Conservation (phyloP, 768 basidiomycete genomes). For the Agrocybe pediades region DNA sequence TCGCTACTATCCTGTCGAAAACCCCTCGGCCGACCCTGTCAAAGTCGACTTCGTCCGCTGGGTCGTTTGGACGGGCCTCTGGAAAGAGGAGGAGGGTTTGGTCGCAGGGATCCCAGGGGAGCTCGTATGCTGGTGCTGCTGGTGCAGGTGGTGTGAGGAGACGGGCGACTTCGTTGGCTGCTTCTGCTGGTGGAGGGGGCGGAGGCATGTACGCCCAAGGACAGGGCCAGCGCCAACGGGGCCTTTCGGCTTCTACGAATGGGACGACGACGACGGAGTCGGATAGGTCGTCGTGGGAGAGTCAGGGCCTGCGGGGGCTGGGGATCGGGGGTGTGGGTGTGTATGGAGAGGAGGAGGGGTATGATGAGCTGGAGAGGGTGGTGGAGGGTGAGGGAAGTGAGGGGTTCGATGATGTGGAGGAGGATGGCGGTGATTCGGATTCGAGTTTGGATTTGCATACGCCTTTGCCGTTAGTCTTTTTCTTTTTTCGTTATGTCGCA, state of each 20-base stretch:
- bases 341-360: background rate
- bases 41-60: background rate
- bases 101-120: background rate
- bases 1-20: background rate
- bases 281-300: too few species aligned
- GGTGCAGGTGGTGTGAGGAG: constrained; percentile 18
- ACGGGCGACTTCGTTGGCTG: background rate
- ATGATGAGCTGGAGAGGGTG: constrained; percentile 12
- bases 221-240: too few species aligned
- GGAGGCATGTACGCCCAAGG: too few species aligned
- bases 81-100: background rate
- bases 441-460: constrained; percentile 72
- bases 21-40: background rate
- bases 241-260: too few species aligned
- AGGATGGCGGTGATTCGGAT: constrained; percentile 53
- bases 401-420: constrained; percentile 6
- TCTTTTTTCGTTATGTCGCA: constrained; percentile 5
- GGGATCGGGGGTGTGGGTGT: background rate
- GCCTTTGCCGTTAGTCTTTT: constrained; percentile 59
- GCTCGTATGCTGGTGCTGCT: constrained; percentile 14
- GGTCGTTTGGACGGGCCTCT: background rate
- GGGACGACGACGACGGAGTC: too few species aligned
- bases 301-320: background rate
- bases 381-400: constrained; percentile 10
- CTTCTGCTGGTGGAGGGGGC: too few species aligned